A percentile compares a stretch with the other conserved stretches of the same genome.
Conservation (phyloP, 805 yeast genomes). For the Yarrowia sp. region DNA sequence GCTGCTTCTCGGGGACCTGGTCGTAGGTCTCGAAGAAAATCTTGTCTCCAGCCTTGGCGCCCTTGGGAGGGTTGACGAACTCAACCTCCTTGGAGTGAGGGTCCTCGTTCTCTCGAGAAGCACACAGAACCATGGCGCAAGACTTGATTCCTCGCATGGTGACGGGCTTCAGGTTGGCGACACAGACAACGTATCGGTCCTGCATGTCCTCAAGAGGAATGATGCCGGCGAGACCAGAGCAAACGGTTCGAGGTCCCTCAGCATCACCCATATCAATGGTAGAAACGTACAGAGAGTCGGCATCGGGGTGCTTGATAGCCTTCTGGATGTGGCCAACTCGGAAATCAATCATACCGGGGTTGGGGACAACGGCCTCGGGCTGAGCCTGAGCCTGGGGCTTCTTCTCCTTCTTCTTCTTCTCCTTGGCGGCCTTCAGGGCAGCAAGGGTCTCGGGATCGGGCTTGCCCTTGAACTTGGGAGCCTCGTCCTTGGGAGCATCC, state of each 20-base stretch:
- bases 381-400: slow-evolving; percentile 52
- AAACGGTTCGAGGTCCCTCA: slow-evolving; percentile 96
- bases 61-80: slow-evolving; percentile 91
- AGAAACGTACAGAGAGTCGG: slow-evolving; percentile 93
- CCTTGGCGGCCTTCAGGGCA: slow-evolving; percentile 32
- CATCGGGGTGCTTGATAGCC: slow-evolving; percentile 96
- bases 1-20: slow-evolving; percentile 82
- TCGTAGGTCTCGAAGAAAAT: slow-evolving; percentile 89
- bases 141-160: slow-evolving; percentile 97
- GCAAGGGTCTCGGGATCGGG: slow-evolving; percentile 47
- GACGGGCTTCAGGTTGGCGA: slow-evolving; percentile 96
- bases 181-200: slow-evolving; percentile 81
- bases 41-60: slow-evolving; percentile 93
- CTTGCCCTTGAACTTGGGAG: slow-evolving; percentile 41
- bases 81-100: slow-evolving; percentile 54
- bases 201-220: slow-evolving; percentile 93
- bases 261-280: slow-evolving; percentile 95
- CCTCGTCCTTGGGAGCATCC: slow-evolving; percentile 39
- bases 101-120: slow-evolving; percentile 52
- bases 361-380: slow-evolving; percentile 54
- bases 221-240: slow-evolving; percentile 92
- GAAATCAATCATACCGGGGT: slow-evolving; percentile 83
- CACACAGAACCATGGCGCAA: slow-evolving; percentile 94
- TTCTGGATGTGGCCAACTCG: slow-evolving; percentile 96
- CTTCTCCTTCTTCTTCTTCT: slow-evolving; percentile 44